Percentiles rank a stretch among this genome's conserved stretches.
phyloP scores from a whole-genome alignment of 768 basidiomycete species.

The Hemileccinum rubropunctum region DNA sequence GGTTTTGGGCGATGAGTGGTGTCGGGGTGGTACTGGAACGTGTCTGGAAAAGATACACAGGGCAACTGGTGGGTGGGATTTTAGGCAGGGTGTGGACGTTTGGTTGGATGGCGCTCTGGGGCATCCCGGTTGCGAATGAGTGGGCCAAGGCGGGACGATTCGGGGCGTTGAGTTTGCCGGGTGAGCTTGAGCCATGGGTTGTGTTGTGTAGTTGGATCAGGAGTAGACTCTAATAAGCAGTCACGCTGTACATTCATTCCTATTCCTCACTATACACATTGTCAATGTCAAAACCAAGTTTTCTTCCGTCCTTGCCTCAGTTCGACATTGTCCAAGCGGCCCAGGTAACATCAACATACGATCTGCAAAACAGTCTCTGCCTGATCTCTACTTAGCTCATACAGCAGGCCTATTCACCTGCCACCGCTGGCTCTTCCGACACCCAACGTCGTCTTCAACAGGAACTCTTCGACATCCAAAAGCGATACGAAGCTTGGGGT shows the following conservation, averaged over 20 bases:
- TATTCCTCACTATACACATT: neutral
- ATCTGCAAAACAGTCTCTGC: slow-evolving; percentile 2
- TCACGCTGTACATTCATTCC: no score
- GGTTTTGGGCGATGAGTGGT: slow-evolving; percentile 56
- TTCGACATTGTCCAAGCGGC: slow-evolving; percentile 57
- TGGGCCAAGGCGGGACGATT: slow-evolving; percentile 19
- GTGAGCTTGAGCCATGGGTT: slow-evolving; percentile 6
- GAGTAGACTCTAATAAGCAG: no score
- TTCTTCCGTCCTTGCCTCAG: slow-evolving; percentile 52
- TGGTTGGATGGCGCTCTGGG: slow-evolving; percentile 49
- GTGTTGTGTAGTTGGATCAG: no score
- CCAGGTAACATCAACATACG: slow-evolving; percentile 43
- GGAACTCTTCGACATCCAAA: slow-evolving; percentile 75
- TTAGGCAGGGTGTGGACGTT: slow-evolving; percentile 52
- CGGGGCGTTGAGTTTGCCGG: slow-evolving; percentile 8
- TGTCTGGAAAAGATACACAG: slow-evolving; percentile 41
- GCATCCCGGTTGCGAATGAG: slow-evolving; percentile 45
- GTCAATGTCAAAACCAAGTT: slow-evolving; percentile 28
- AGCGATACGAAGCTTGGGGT: slow-evolving; percentile 79
- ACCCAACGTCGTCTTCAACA: slow-evolving; percentile 63
- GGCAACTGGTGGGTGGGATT: slow-evolving; percentile 44
- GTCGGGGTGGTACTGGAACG: slow-evolving; percentile 51
- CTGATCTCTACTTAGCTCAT: slow-evolving; percentile 51
- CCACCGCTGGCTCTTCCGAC: slow-evolving; percentile 50
- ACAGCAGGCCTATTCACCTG: slow-evolving; percentile 61